Evolutionary conservation across 2,329 filamentous ascomycete genomes (phyloP).

Genomic region (Didymella lethalis): DNA sequence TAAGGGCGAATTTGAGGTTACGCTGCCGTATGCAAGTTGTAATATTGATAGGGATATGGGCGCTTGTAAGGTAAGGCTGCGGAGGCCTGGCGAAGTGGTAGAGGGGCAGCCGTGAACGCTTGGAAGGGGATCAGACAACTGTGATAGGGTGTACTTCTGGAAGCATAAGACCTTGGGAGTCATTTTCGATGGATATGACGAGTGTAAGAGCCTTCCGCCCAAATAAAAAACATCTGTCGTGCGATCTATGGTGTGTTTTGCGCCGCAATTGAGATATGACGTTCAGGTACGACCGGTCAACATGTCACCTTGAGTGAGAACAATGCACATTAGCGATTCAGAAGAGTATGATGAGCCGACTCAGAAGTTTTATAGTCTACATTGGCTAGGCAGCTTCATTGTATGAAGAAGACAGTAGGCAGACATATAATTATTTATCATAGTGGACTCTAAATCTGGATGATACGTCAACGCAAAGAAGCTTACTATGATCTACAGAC

Average conservation of each 20-base stretch:
- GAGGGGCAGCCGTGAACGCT: neutral
- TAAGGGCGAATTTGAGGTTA: constrained; percentile 32
- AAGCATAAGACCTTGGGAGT: neutral
- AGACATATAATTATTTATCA: neutral
- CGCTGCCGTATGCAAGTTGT: constrained; percentile 45
- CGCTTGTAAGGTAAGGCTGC: constrained; percentile 28
- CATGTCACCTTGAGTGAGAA: neutral
- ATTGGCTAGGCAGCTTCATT: neutral
- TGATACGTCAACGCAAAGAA: neutral
- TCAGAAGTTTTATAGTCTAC: no score
- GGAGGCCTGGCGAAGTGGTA: constrained; percentile 25
- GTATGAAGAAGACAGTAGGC: neutral
- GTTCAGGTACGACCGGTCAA: neutral
- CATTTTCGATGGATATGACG: no score
- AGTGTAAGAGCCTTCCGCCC: no score
- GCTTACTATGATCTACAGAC: constrained; percentile 32
- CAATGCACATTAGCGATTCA: neutral
- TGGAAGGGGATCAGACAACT: neutral
- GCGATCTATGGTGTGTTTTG: neutral
- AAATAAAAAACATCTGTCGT: no score
- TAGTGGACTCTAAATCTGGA: neutral
- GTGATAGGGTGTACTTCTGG: neutral
- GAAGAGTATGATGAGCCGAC: no score
- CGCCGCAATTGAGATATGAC: neutral
- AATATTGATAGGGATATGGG: constrained; percentile 39